Evolutionary conservation across 345 rosid genomes (phyloP).

Genomic region (Salix brachista): DNA sequence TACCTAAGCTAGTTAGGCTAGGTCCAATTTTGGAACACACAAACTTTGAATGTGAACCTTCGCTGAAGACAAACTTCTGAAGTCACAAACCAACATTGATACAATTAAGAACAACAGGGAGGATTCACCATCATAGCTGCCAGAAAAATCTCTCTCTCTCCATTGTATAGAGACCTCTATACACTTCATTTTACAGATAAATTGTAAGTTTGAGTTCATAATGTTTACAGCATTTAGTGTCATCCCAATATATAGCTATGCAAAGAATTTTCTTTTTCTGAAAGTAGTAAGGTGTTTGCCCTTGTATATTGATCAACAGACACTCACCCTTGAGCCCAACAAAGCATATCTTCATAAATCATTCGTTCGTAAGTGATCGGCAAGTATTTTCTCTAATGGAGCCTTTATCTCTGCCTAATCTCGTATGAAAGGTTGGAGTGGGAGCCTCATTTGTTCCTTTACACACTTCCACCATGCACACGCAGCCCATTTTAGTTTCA

Average conservation of each 20-base stretch:
- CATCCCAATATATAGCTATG: background rate
- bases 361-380: too few relatives aligned
- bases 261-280: too few relatives aligned
- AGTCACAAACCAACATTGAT: background rate
- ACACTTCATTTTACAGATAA: background rate
- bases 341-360: too few relatives aligned
- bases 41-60: slow-evolving; percentile 69
- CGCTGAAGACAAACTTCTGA: slow-evolving; percentile 22
- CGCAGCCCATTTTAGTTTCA: too few relatives aligned
- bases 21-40: slow-evolving; percentile 84
- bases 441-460: too few relatives aligned
- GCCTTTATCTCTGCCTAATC: too few relatives aligned
- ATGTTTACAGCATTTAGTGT: background rate
- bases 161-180: background rate
- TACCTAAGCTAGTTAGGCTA: slow-evolving; percentile 64
- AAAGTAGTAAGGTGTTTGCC: background rate
- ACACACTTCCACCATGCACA: too few relatives aligned
- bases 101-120: background rate
- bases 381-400: too few relatives aligned
- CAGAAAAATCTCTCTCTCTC: background rate
- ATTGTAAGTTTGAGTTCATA: background rate
- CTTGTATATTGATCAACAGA: too few relatives aligned
- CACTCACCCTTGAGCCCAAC: too few relatives aligned
- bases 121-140: background rate
- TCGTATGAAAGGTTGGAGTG: too few relatives aligned